These are phyloP conservation scores for Omphalotus guepiniiformis DNA, from an alignment of 768 basidiomycete species.

Conservation along the genomic window DNA sequence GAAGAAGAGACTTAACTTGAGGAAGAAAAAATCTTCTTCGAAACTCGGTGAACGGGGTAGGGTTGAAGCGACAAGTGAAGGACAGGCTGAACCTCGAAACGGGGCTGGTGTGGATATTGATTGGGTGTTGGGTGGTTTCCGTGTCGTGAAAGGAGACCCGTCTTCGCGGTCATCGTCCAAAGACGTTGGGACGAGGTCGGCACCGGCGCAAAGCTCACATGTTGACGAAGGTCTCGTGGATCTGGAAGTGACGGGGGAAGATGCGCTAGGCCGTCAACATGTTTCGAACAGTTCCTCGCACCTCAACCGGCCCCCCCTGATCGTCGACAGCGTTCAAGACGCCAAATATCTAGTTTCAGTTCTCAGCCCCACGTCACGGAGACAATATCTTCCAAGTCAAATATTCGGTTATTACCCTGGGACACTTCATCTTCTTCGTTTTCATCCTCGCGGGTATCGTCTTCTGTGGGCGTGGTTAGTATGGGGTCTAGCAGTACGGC, in stretches of 20 bases:
- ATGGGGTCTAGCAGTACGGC: neutral
- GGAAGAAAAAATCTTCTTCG: neutral
- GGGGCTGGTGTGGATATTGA: neutral
- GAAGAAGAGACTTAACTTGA: neutral
- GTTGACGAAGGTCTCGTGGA: too few species aligned
- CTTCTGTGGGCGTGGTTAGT: too few species aligned
- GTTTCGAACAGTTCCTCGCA: constrained; percentile 1
- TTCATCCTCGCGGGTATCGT: neutral
- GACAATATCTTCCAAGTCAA: neutral
- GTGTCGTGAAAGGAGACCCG: too few species aligned
- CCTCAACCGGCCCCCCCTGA: too few species aligned
- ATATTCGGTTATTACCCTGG: constrained; percentile 6
- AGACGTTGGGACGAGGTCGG: constrained; percentile 2
- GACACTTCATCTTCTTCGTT: neutral
- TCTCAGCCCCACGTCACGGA: neutral
- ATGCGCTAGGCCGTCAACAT: neutral
- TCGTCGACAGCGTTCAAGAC: too few species aligned
- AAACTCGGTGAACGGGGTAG: too few species aligned
- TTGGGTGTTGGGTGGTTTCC: too few species aligned
- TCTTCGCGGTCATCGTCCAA: too few species aligned
- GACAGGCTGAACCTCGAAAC: neutral
- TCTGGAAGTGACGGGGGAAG: too few species aligned
- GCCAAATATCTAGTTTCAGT: neutral
- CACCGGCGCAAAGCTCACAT: too few species aligned
- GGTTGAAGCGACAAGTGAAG: neutral